phyloP scores from a whole-genome alignment of 2,329 filamentous ascomycete species.

The Talaromyces sp. region DNA sequence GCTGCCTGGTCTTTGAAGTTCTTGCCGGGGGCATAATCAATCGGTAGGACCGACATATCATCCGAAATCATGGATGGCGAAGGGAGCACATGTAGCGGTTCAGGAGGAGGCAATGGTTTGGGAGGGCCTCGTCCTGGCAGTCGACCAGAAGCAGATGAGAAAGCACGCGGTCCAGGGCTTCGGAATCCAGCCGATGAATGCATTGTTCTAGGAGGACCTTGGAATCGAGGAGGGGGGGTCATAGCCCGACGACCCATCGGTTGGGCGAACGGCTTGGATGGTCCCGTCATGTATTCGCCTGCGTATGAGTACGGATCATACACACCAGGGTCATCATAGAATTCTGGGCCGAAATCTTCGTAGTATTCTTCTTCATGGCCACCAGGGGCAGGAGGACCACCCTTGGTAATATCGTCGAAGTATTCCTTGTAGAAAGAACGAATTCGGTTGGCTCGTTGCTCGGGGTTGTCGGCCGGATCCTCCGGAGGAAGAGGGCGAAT shows the following conservation, averaged over 20 bases:
- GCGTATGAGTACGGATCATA: conserved; percentile 46
- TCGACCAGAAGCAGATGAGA: conserved; percentile 57
- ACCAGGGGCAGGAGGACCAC: conserved; percentile 28
- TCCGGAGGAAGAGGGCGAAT: conserved; percentile 83
- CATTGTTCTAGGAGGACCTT: conserved; percentile 39
- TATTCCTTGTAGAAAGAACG: conserved; percentile 99
- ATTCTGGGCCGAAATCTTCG: conserved; percentile 69
- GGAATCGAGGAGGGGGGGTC: conserved; percentile 73
- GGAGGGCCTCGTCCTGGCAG: conserved; percentile 44
- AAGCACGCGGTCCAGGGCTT: conserved; percentile 52
- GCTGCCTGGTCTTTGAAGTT: conserved; percentile 61
- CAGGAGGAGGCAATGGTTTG: conserved; percentile 65
- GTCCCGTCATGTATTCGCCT: conserved; percentile 27
- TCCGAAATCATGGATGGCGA: conserved; percentile 81
- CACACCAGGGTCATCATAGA: conserved; percentile 59
- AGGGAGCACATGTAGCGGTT: conserved; percentile 68
- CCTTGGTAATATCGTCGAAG: conserved; percentile 73
- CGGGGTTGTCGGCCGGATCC: conserved; percentile 82
- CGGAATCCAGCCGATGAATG: conserved; percentile 37
- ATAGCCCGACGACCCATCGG: conserved; percentile 85
- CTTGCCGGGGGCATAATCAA: conserved; percentile 82
- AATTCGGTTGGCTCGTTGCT: conserved; percentile 91
- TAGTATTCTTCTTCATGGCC: conserved; percentile 51
- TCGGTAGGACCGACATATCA: conserved; percentile 68
- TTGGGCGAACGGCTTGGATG: conserved; percentile 66